Evolutionary conservation across 192 early-diverging fungal species (phyloP), one percentile per base, ranked within the genome.

Genomic region (Coemansia sp.): DNA sequence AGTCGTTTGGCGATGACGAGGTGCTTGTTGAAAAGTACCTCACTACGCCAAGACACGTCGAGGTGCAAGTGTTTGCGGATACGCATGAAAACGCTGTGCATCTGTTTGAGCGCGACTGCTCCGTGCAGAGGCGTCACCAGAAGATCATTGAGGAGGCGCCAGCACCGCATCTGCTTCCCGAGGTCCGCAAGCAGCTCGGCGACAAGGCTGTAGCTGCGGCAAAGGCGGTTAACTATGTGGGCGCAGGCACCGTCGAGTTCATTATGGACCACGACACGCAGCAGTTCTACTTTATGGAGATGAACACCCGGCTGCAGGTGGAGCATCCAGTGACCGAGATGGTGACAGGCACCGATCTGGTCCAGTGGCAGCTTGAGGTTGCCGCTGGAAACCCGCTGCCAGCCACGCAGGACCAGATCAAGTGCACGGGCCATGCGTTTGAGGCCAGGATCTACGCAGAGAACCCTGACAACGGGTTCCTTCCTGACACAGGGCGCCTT

Each of bases 241-340:
- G 93, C 57, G 97, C 95, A 16, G 97, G 97, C 62, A 98, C 97
- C 0, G 95, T 98, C 19, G 97, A 98, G 84, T 98, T 97, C 72
- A 95, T 98, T 63, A 87, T 96, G 84, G 95, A 96, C 84, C 92
- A 92, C 63, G 84, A 87, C 52, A 89, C 88, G 53, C 86, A 92
- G 68, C 82, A 92, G 69, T 97, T 96, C 71, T 97, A 95, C 84
- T 98, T 96, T 72, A 95, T 98, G 94, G 95, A 97, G 84, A 96
- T 96, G 95, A 97, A 97, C 83, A 95, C 95, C 1, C 87, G 95
- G 52, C 86, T 97, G 45, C 94, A 85, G 56, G 95, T 98, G 41
- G 97, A 99, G 83, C 97, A 99, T 75, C 95, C 97, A 11, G 89
- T 97, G 15, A 96, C 97, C 5, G 97, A 99, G 78, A 95, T 95